Evolutionary conservation across 2,329 filamentous ascomycete species (phyloP).

Genomic region (Canariomyces notabilis): DNA sequence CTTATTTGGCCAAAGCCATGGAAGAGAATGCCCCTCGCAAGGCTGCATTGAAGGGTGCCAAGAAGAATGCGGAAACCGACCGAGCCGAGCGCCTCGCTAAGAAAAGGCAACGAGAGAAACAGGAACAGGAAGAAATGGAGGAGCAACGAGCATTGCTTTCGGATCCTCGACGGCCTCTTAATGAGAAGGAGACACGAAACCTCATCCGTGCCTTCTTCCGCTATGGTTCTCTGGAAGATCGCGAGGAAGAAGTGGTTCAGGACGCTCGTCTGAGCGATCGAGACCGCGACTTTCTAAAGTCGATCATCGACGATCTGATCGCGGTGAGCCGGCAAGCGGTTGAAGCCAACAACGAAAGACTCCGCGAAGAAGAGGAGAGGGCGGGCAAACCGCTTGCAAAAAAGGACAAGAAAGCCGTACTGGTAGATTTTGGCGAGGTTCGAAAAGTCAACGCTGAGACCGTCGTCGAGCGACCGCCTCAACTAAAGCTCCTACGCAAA

Average conservation of each 20-base stretch:
- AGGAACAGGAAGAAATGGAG: constrained; percentile 68
- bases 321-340: constrained; percentile 52
- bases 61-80: constrained; percentile 49
- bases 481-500: constrained; percentile 78
- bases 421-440: constrained; percentile 90
- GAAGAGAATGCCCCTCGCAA: constrained; percentile 81
- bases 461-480: constrained; percentile 81
- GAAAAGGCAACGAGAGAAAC: constrained; percentile 60
- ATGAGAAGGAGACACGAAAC: constrained; percentile 88
- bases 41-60: constrained; percentile 57
- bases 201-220: constrained; percentile 86
- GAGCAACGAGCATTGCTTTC: constrained; percentile 67
- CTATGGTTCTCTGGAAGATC: constrained; percentile 85
- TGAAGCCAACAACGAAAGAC: constrained; percentile 62
- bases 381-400: constrained; percentile 80
- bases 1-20: constrained; percentile 74
- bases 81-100: constrained; percentile 60
- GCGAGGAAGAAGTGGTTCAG: constrained; percentile 77
- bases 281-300: constrained; percentile 72
- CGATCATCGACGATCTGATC: constrained; percentile 71
- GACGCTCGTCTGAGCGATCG: constrained; percentile 81
- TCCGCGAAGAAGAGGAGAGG: constrained; percentile 77
- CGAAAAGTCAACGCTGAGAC: constrained; percentile 96
- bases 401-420: constrained; percentile 94
- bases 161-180: constrained; percentile 85